These are phyloP conservation scores for Zostera marina DNA, from an alignment of 116 monocot species.

Conservation along the genomic window DNA sequence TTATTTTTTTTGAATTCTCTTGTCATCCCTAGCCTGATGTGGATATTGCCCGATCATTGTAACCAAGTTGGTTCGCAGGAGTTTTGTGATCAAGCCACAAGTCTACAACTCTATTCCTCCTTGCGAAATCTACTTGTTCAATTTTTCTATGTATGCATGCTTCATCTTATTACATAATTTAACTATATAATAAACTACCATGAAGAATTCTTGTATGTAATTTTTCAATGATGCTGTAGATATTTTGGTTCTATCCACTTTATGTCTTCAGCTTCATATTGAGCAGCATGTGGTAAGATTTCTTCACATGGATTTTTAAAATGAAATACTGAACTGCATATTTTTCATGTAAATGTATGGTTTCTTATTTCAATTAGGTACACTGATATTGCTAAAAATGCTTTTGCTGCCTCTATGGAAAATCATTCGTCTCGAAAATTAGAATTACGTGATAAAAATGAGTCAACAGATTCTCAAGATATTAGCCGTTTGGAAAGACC, in stretches of 20 bases:
- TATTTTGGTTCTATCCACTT: constrained; percentile 94
- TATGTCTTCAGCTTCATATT: constrained; percentile 80
- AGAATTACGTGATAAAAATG: constrained; percentile 14
- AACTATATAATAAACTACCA: background rate
- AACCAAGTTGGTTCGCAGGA: constrained; percentile 16
- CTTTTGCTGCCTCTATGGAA: constrained; percentile 60
- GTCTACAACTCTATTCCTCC: constrained; percentile 39
- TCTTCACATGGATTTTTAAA: background rate
- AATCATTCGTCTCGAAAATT: constrained; percentile 5
- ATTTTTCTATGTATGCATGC: constrained; percentile 69
- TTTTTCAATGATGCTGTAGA: constrained; percentile 28
- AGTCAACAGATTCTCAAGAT: constrained; percentile 12
- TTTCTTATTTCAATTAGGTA: constrained; percentile 36
- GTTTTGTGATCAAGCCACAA: constrained; percentile 21
- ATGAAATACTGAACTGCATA: too few relatives aligned
- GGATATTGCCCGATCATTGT: constrained; percentile 68
- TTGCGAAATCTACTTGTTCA: constrained; percentile 49
- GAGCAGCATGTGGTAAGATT: constrained; percentile 68
- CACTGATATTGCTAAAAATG: constrained; percentile 83
- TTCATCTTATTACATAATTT: background rate
- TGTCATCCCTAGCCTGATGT: constrained; percentile 54
- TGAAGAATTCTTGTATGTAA: too few relatives aligned
- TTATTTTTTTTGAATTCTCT: constrained; percentile 56
- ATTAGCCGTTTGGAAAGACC: constrained; percentile 17
- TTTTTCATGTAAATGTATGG: constrained; percentile 4